Base-by-base conservation (phyloP, 108 stramenopile genomes). In the Nitzschia palea region DNA sequence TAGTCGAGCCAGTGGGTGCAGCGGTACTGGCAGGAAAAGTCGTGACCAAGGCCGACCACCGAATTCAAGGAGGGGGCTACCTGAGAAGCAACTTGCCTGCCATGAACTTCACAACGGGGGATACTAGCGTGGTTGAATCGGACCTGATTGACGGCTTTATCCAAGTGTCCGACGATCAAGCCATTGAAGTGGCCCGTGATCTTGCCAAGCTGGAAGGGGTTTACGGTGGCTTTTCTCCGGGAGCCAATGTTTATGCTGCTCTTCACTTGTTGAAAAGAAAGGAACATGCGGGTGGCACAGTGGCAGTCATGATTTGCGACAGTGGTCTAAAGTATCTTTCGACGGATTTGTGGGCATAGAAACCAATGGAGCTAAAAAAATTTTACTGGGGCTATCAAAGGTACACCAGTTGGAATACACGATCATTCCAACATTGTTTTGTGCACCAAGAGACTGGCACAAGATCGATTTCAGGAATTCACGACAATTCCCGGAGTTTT, bases 31-130 rank as follows among this genome's bases (percentile, higher is more conserved):
- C 55, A 5, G 29, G 50, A 8, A 30, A 42, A 53, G 43, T 10
- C 20, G 61, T 36, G 45, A 64, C 62, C 26, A 45, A 44, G 23
- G 23, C 35, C 18, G 58, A 57, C 23, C 67, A 68, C 32, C 40
- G 43, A 17, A 77, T 77, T 23, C 76, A 77, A 66, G 76, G 76
- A 22, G 76, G 76, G 18, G 76, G 76, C 2, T 77, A 77, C 48
- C 3, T 35, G 8, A 71, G 35, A 36, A 36, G 14, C 10, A 22
- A 60, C 3, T 25, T 65, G 3, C 44, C 63, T 6, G 22, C 23
- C 37, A 10, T 51, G 23, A 22, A 54, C 26, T 20, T 20, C 18
- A 48, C n/a, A 18, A 48, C 8, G 4, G 47, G 47, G 18, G 14
- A 14, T 40, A 22, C 50, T 6, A n/a, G 31, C 3, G 17, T 26